These are phyloP conservation scores for Amylostereum areolatum DNA, from an alignment of 1,284 basidiomycete species.

Conservation along the genomic window DNA sequence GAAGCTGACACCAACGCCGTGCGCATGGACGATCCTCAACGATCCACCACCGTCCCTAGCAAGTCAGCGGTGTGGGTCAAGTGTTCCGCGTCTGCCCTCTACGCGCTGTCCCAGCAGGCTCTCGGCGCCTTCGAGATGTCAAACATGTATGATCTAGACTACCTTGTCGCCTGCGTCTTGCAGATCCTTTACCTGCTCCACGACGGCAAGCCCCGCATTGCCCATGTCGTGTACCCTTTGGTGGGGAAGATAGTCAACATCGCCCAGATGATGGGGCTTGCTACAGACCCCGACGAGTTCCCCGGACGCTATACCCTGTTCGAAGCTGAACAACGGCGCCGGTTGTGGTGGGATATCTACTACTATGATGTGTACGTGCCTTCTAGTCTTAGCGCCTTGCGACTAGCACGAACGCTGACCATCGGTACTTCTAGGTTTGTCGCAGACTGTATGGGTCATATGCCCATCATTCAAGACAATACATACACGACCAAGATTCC, in stretches of 20 bases:
- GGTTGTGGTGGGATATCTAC: slow-evolving; percentile 71
- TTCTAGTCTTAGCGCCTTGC: slow-evolving; percentile 22
- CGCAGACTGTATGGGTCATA: slow-evolving; percentile 57
- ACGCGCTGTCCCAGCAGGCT: slow-evolving; percentile 40
- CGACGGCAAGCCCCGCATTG: slow-evolving; percentile 38
- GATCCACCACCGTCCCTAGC: background rate
- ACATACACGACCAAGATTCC: slow-evolving; percentile 43
- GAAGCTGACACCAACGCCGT: slow-evolving; percentile 6
- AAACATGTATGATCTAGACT: slow-evolving; percentile 42
- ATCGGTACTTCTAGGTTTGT: slow-evolving; percentile 42
- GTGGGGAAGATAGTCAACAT: slow-evolving; percentile 65
- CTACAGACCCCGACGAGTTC: slow-evolving; percentile 53
- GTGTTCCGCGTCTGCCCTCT: slow-evolving; percentile 30
- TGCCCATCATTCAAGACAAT: slow-evolving; percentile 47
- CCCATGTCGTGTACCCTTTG: slow-evolving; percentile 36
- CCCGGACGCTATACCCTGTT: slow-evolving; percentile 36
- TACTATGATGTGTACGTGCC: slow-evolving; percentile 59
- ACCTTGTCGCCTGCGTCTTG: slow-evolving; percentile 43
- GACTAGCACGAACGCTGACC: too few species aligned
- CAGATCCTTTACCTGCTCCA: slow-evolving; percentile 50
- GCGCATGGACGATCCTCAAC: slow-evolving; percentile 13
- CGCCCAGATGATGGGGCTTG: slow-evolving; percentile 58
- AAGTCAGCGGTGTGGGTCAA: slow-evolving; percentile 9
- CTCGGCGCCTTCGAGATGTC: slow-evolving; percentile 35
- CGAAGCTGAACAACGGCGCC: slow-evolving; percentile 53